These are phyloP conservation scores for Starmerella vaccinii DNA, from an alignment of 805 yeast genomes.

Conservation along the genomic window DNA sequence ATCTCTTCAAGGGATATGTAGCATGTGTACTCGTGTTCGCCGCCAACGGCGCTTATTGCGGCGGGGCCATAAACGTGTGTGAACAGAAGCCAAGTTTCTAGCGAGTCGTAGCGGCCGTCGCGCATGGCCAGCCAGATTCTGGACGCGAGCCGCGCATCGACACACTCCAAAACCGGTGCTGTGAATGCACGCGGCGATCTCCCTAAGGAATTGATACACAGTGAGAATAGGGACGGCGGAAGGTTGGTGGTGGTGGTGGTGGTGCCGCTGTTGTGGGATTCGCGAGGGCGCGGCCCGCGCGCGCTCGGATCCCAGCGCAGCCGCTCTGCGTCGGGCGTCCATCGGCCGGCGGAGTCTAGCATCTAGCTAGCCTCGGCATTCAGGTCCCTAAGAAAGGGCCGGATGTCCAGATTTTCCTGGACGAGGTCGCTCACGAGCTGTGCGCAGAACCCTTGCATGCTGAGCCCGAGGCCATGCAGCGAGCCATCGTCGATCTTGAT, in stretches of 20 bases:
- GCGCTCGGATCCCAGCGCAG: constrained; percentile 9
- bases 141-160: not conserved
- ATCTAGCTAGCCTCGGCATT: not conserved
- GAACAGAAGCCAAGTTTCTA: constrained; percentile 16
- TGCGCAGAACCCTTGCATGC: constrained; percentile 8
- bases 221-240: constrained; percentile 3
- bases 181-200: constrained; percentile 2
- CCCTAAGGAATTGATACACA: constrained; percentile 4
- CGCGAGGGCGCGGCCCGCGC: not conserved
- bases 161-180: not conserved
- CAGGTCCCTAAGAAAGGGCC: constrained; percentile 6
- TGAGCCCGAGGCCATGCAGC: constrained; percentile 1
- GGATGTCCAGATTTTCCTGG: constrained; percentile 5
- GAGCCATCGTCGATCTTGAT: constrained; percentile 4
- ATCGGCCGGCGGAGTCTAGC: not conserved
- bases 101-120: constrained; percentile 7
- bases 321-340: constrained; percentile 14
- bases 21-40: not conserved
- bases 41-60: not conserved
- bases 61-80: not conserved
- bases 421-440: constrained; percentile 14
- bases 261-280: not conserved
- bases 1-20: not conserved
- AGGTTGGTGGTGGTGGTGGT: not conserved
- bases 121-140: constrained; percentile 10